Conservation (phyloP, 306 rosid species). For the Sechiopsis laciniata region DNA sequence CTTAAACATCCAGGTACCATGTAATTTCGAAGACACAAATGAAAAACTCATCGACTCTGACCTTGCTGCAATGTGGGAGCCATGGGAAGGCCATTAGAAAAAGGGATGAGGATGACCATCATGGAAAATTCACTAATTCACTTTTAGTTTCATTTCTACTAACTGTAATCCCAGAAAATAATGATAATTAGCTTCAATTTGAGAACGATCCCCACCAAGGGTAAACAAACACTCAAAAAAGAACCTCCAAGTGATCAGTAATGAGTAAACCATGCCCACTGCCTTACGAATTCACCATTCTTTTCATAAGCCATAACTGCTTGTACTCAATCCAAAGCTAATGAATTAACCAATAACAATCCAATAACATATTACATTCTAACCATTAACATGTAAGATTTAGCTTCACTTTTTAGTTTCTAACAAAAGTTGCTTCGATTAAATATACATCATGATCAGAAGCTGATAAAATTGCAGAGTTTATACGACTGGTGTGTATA, state of each 20-base stretch:
- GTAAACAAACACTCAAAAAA: background rate
- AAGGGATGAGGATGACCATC: background rate
- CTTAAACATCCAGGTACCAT: constrained; percentile 30
- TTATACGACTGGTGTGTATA: background rate
- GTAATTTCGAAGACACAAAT: constrained; percentile 38
- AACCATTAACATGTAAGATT: no score
- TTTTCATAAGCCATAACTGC: background rate
- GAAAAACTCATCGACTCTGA: constrained; percentile 37
- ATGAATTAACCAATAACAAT: background rate
- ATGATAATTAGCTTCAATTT: background rate
- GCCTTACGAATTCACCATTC: background rate
- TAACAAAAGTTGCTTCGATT: no score
- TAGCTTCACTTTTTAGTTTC: no score
- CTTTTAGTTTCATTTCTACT: background rate
- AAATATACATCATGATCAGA: background rate
- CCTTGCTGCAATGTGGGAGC: constrained; percentile 46
- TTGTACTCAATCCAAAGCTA: background rate
- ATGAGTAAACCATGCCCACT: background rate
- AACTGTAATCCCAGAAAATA: background rate
- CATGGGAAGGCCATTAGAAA: background rate
- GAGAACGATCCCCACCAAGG: constrained; percentile 6
- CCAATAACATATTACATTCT: no score
- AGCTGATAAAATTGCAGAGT: background rate
- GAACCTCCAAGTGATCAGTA: background rate
- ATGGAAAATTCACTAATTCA: background rate